Conservation (phyloP, 1,284 basidiomycete species). For the Ceratobasidium sp. region DNA sequence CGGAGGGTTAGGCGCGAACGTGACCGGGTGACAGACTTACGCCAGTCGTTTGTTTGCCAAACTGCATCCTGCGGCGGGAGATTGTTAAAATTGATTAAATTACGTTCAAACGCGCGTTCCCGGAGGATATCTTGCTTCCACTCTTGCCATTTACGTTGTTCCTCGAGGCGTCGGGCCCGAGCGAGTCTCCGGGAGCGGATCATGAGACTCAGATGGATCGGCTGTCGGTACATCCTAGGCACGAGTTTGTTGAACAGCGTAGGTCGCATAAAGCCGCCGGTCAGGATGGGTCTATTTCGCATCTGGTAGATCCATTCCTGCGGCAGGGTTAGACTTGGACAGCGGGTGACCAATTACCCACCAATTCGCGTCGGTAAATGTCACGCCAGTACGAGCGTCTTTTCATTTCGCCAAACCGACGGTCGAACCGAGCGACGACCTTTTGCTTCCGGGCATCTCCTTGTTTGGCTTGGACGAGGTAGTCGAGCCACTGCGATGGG, state of each 20-base stretch:
- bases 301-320: conserved; percentile 62
- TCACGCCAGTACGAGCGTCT: conserved; percentile 58
- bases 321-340: conserved; percentile 12
- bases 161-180: conserved; percentile 56
- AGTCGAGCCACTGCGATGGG: conserved; percentile 62
- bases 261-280: conserved; percentile 69
- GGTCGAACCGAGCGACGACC: conserved; percentile 62
- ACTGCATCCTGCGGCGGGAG: conserved; percentile 45
- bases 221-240: conserved; percentile 79
- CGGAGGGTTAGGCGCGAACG: conserved; percentile 1
- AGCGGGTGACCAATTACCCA: conserved; percentile 46
- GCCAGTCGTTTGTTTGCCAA: conserved; percentile 48
- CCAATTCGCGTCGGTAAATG: conserved; percentile 59
- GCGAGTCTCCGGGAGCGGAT: conserved; percentile 64
- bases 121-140: conserved; percentile 53
- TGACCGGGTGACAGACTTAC: conserved; percentile 49
- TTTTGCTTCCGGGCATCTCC: conserved; percentile 58
- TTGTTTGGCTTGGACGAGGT: conserved; percentile 58
- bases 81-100: conserved; percentile 45
- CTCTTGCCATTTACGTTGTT: conserved; percentile 49
- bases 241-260: conserved; percentile 68
- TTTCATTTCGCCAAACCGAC: conserved; percentile 59
- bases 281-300: conserved; percentile 65
- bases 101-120: conserved; percentile 65
- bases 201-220: conserved; percentile 68